These are phyloP conservation scores for Xylaria sp. DNA, from an alignment of 2,329 filamentous ascomycete species.

Conservation along the genomic window DNA sequence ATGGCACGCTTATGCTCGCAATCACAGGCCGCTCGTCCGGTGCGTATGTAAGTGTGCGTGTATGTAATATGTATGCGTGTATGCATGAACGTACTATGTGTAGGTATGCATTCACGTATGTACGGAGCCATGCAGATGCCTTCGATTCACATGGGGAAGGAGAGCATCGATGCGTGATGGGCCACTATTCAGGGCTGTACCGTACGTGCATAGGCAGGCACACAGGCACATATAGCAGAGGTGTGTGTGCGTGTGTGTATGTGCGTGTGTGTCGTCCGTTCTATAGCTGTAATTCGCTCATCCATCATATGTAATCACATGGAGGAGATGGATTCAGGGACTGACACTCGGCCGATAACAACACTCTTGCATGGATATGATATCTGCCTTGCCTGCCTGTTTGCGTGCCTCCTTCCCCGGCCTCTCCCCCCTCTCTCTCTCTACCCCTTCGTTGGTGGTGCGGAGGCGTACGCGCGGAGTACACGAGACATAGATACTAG, in stretches of 20 bases:
- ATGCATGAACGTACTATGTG: no score
- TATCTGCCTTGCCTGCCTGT: not conserved
- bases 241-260: no score
- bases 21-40: not conserved
- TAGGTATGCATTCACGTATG: no score
- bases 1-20: not conserved
- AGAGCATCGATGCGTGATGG: not conserved
- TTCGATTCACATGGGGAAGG: not conserved
- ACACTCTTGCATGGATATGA: not conserved
- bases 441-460: not conserved
- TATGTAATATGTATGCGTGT: no score
- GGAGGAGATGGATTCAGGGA: no score
- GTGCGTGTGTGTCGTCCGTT: no score
- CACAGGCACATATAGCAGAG: no score
- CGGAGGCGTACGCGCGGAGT: constrained; percentile 8
- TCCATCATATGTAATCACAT: not conserved
- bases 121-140: not conserved
- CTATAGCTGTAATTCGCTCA: not conserved
- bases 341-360: not conserved
- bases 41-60: not conserved
- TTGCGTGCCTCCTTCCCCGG: constrained; percentile 4
- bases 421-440: constrained; percentile 3
- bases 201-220: no score
- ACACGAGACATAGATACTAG: constrained; percentile 2
- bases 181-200: not conserved